Conservation (phyloP, 345 rosid genomes). For the Cochlearia excelsa region DNA sequence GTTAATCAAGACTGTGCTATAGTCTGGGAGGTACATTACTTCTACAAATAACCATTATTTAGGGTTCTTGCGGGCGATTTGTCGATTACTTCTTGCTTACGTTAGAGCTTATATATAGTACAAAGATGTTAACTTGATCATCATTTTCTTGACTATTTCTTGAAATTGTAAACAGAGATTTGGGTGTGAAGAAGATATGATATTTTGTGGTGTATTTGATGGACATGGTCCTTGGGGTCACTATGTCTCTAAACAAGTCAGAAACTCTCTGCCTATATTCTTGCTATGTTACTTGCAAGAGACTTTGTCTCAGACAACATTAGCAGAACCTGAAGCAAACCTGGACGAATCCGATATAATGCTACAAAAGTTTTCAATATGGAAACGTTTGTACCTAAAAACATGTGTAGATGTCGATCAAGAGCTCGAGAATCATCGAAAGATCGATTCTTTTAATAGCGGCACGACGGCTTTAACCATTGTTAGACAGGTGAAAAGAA, state of each 20-base stretch:
- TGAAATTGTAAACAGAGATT: slow-evolving; percentile 21
- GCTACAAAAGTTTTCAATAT: slow-evolving; percentile 49
- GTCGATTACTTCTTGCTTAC: no score
- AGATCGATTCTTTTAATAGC: slow-evolving; percentile 74
- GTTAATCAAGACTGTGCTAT: slow-evolving; percentile 84
- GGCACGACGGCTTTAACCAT: slow-evolving; percentile 86
- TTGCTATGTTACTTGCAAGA: slow-evolving; percentile 89
- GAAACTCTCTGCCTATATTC: slow-evolving; percentile 67
- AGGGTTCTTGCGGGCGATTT: slow-evolving; percentile 38
- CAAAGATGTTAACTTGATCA: no score
- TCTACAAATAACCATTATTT: neutral
- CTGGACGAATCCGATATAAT: slow-evolving; percentile 40
- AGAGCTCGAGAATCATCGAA: slow-evolving; percentile 64
- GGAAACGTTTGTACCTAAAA: slow-evolving; percentile 80
- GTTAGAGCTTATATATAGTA: no score
- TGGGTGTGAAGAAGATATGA: slow-evolving; percentile 92
- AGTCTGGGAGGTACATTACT: slow-evolving; percentile 81
- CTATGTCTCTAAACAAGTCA: slow-evolving; percentile 75
- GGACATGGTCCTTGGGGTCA: slow-evolving; percentile 99
- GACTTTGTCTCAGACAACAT: slow-evolving; percentile 52
- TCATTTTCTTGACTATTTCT: no score
- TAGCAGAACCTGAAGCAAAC: slow-evolving; percentile 42
- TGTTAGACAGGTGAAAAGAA: slow-evolving; percentile 67
- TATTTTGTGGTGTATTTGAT: slow-evolving; percentile 90
- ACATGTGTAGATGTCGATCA: slow-evolving; percentile 78